phyloP scores from a whole-genome alignment of 805 yeast genomes.

The Candida arabinofermentans region DNA sequence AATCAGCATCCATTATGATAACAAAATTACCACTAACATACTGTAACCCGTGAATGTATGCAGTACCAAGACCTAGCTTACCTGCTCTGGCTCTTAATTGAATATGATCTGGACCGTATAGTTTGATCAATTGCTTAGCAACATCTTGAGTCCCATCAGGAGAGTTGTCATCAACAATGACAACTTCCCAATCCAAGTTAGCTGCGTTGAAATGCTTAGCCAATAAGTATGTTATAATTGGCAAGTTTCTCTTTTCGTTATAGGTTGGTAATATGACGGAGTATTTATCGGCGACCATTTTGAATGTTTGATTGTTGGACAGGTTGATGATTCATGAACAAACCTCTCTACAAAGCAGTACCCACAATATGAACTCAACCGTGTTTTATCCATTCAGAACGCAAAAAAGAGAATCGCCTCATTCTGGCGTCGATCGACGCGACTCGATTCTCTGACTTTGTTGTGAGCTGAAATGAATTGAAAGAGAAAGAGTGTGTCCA shows the following conservation, averaged over 20 bases:
- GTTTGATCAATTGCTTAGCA: slow-evolving; percentile 53
- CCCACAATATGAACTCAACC: too few species aligned
- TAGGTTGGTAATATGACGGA: slow-evolving; percentile 75
- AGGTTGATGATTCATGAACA: too few species aligned
- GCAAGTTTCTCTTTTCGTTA: slow-evolving; percentile 66
- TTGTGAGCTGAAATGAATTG: too few species aligned
- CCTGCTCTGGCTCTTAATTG: slow-evolving; percentile 71
- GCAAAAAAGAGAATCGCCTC: too few species aligned
- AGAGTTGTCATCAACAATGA: slow-evolving; percentile 74
- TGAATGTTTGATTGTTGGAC: neutral
- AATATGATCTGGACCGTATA: slow-evolving; percentile 58
- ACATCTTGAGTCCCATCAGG: slow-evolving; percentile 81
- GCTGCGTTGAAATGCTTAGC: slow-evolving; percentile 59
- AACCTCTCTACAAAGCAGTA: neutral
- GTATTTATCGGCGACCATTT: slow-evolving; percentile 44
- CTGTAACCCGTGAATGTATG: slow-evolving; percentile 73
- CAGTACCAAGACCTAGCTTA: slow-evolving; percentile 76
- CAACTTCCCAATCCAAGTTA: slow-evolving; percentile 67
- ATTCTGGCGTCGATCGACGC: too few species aligned
- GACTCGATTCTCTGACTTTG: too few species aligned
- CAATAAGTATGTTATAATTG: slow-evolving; percentile 64
- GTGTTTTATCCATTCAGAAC: too few species aligned
- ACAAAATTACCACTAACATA: slow-evolving; percentile 70
- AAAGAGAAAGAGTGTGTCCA: too few species aligned
- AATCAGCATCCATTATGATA: slow-evolving; percentile 81